These are phyloP conservation scores for Plasmodium fragile DNA, from an alignment of 169 alveolate species.

Conservation along the genomic window DNA sequence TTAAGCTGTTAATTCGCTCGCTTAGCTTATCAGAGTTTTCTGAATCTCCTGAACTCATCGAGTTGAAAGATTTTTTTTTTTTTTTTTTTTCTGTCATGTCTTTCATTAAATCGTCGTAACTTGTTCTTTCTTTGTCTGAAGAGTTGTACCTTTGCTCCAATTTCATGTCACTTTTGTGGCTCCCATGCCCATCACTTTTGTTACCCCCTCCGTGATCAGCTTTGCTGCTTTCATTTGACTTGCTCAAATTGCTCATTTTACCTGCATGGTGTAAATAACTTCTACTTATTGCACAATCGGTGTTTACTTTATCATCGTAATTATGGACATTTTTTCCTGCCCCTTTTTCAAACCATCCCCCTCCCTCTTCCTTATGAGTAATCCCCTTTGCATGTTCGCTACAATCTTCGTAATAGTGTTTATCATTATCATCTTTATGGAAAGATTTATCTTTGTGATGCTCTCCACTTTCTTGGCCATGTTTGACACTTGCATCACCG, in stretches of 20 bases:
- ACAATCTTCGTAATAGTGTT: slow-evolving; percentile 6
- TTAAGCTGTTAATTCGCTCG: slow-evolving; percentile 63
- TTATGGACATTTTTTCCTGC: neutral
- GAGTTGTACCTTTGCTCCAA: neutral
- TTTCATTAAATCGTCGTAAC: slow-evolving; percentile 2
- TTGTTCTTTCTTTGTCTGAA: neutral
- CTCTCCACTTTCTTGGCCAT: neutral
- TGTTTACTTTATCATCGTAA: neutral
- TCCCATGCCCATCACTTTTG: neutral
- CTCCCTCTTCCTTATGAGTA: neutral
- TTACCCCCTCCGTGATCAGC: neutral
- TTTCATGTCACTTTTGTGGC: neutral
- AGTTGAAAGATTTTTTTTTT: neutral
- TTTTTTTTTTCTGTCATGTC: neutral
- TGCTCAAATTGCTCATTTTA: neutral
- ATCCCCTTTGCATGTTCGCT: neutral
- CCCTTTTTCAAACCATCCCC: neutral
- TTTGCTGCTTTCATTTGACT: neutral
- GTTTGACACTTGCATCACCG: neutral
- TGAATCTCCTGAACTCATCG: slow-evolving; percentile 16
- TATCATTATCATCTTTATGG: neutral
- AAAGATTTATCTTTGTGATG: neutral
- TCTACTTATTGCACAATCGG: neutral
- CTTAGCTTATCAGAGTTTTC: slow-evolving; percentile 28
- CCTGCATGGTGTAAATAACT: neutral